Evolutionary conservation across 176 grass and related monocot genomes (phyloP).

Genomic region (Avena insularis): DNA sequence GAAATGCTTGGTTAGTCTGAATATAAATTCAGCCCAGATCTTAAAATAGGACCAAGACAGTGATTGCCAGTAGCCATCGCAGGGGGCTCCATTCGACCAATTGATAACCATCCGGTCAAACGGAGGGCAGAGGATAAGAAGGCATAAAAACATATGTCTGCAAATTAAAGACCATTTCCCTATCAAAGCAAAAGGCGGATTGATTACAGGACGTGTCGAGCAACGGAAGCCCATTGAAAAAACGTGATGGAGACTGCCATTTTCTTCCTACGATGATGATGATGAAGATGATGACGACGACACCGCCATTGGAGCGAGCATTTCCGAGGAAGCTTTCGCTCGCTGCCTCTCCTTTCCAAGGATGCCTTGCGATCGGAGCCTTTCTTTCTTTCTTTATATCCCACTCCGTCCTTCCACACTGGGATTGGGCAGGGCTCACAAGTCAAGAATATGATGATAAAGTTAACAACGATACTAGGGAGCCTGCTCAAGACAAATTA

Average conservation of each 20-base stretch:
- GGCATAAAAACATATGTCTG: neutral
- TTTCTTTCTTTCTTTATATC: constrained; percentile 33
- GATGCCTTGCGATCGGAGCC: constrained; percentile 39
- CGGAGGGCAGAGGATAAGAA: constrained; percentile 1
- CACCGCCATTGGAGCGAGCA: constrained; percentile 18
- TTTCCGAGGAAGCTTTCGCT: constrained; percentile 47
- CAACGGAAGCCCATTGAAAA: neutral
- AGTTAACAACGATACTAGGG: constrained; percentile 6
- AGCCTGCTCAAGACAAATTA: constrained; percentile 10
- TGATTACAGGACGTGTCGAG: neutral
- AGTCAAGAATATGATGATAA: constrained; percentile 23
- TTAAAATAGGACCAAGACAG: constrained; percentile 33
- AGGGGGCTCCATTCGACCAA: constrained; percentile 20
- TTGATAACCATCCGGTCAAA: constrained; percentile 36
- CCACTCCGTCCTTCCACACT: constrained; percentile 1
- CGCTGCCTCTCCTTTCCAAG: constrained; percentile 42
- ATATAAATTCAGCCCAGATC: constrained; percentile 1
- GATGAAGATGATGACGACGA: neutral
- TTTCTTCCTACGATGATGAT: neutral
- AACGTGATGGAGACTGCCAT: constrained; percentile 38
- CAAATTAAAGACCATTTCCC: constrained; percentile 31
- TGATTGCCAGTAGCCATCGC: constrained; percentile 34
- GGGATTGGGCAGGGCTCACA: constrained; percentile 20
- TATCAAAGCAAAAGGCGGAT: neutral
- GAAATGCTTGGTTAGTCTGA: neutral